phyloP scores from a whole-genome alignment of 2,329 filamentous ascomycete species.

The Coniochaeta pulveracea region DNA sequence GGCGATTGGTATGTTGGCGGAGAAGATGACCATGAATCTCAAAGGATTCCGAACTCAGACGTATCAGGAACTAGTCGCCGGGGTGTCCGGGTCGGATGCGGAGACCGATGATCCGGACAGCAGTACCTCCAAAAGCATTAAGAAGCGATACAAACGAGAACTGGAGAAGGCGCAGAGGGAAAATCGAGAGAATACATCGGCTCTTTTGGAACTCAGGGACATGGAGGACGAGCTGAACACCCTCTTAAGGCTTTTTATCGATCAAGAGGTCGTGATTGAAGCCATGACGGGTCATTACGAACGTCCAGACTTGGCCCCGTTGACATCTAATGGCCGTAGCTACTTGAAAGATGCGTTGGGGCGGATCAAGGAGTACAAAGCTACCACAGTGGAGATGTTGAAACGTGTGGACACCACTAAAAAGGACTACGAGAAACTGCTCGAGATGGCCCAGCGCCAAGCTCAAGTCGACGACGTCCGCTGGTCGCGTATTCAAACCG shows the following conservation, averaged over 20 bases:
- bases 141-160: slow-evolving; percentile 27
- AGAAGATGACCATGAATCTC: slow-evolving; percentile 50
- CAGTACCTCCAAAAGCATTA: slow-evolving; percentile 26
- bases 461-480: slow-evolving; percentile 56
- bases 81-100: slow-evolving; percentile 21
- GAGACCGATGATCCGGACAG: slow-evolving; percentile 14
- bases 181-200: slow-evolving; percentile 52
- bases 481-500: slow-evolving; percentile 49
- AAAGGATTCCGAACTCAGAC: slow-evolving; percentile 50
- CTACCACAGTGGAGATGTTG: slow-evolving; percentile 44
- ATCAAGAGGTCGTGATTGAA: slow-evolving; percentile 38
- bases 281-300: slow-evolving; percentile 33
- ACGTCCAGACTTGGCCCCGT: slow-evolving; percentile 21
- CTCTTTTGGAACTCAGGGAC: slow-evolving; percentile 50
- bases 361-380: slow-evolving; percentile 42
- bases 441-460: slow-evolving; percentile 57
- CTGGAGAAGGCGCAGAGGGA: slow-evolving; percentile 36
- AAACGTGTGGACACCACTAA: slow-evolving; percentile 44
- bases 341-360: slow-evolving; percentile 42
- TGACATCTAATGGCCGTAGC: slow-evolving; percentile 32
- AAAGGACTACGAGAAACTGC: slow-evolving; percentile 52
- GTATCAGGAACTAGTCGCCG: slow-evolving; percentile 26
- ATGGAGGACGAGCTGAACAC: slow-evolving; percentile 53
- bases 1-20: slow-evolving; percentile 50
- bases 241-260: slow-evolving; percentile 43